Percentiles rank a stretch among this genome's conserved stretches.
Conservation (phyloP, 2,329 filamentous ascomycete genomes). For the Xylariaceae sp. region DNA sequence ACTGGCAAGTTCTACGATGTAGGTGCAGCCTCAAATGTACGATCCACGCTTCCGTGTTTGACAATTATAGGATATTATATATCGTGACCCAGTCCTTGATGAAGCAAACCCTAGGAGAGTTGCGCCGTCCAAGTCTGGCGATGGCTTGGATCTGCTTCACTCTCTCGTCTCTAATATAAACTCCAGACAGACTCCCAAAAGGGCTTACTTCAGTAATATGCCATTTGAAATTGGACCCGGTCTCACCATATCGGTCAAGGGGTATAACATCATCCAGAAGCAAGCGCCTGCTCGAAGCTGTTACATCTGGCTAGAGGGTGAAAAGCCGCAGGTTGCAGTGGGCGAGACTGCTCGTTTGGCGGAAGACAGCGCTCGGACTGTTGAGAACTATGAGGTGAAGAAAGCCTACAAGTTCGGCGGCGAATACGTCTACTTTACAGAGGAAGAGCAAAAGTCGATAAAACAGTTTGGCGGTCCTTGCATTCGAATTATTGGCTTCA, state of each 20-base stretch:
- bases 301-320: slow-evolving; percentile 88
- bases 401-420: slow-evolving; percentile 97
- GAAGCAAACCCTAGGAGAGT: slow-evolving; percentile 65
- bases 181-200: slow-evolving; percentile 84
- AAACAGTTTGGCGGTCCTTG: slow-evolving; percentile 81
- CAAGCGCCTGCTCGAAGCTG: slow-evolving; percentile 83
- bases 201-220: slow-evolving; percentile 86
- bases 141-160: slow-evolving; percentile 79
- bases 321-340: slow-evolving; percentile 79
- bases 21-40: slow-evolving; percentile 39
- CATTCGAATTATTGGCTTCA: slow-evolving; percentile 93
- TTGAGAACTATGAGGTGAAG: slow-evolving; percentile 82
- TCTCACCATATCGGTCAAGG: slow-evolving; percentile 88
- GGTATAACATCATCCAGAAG: slow-evolving; percentile 86
- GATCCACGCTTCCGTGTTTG: slow-evolving; percentile 31
- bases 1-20: slow-evolving; percentile 90
- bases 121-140: slow-evolving; percentile 70
- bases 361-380: slow-evolving; percentile 76
- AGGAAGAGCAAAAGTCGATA: slow-evolving; percentile 81
- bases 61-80: slow-evolving; percentile 78
- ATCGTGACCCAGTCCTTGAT: slow-evolving; percentile 76
- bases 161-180: slow-evolving; percentile 87
- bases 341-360: slow-evolving; percentile 77
- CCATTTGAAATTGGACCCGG: slow-evolving; percentile 86
- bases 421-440: slow-evolving; percentile 83